A percentile compares a stretch with the other conserved stretches of the same genome.
These are phyloP conservation scores for Pseudogymnoascus pannorum DNA, from an alignment of 2,329 filamentous ascomycete species.

Conservation along the genomic window DNA sequence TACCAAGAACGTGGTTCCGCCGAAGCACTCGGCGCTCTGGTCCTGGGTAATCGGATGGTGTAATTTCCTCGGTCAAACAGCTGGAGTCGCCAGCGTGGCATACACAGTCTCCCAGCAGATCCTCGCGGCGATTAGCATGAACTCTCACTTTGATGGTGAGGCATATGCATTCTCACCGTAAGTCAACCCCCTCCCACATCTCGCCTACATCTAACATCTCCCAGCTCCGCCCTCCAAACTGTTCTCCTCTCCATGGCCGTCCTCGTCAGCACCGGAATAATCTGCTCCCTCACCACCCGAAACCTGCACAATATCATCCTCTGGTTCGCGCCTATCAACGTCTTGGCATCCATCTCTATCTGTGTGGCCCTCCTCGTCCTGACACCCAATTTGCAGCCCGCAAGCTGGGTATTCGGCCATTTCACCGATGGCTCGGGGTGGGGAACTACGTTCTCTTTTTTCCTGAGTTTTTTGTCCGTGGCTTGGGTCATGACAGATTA, in stretches of 20 bases:
- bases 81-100: conserved; percentile 53
- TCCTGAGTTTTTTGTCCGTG: conserved; percentile 48
- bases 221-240: conserved; percentile 49
- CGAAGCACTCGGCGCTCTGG: conserved; percentile 53
- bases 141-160: conserved; percentile 43
- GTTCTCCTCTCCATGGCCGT: conserved; percentile 50
- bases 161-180: conserved; percentile 51
- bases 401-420: conserved; percentile 53
- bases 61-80: conserved; percentile 57
- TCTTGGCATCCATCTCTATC: conserved; percentile 52
- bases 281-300: conserved; percentile 57
- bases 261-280: conserved; percentile 45
- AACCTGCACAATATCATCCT: conserved; percentile 51
- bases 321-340: conserved; percentile 61
- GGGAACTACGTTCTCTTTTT: conserved; percentile 54
- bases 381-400: conserved; percentile 51
- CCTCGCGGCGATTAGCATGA: conserved; percentile 54
- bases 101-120: conserved; percentile 60
- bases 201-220: neutral
- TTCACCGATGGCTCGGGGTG: conserved; percentile 57
- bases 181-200: conserved; percentile 22
- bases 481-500: conserved; percentile 64
- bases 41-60: conserved; percentile 63
- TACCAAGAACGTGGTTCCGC: conserved; percentile 56
- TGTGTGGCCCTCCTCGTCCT: conserved; percentile 51